Evolutionary conservation across 2,329 filamentous ascomycete genomes (phyloP), one percentile per base, ranked within the genome.

Genomic region (Periglandula ipomoeae): DNA sequence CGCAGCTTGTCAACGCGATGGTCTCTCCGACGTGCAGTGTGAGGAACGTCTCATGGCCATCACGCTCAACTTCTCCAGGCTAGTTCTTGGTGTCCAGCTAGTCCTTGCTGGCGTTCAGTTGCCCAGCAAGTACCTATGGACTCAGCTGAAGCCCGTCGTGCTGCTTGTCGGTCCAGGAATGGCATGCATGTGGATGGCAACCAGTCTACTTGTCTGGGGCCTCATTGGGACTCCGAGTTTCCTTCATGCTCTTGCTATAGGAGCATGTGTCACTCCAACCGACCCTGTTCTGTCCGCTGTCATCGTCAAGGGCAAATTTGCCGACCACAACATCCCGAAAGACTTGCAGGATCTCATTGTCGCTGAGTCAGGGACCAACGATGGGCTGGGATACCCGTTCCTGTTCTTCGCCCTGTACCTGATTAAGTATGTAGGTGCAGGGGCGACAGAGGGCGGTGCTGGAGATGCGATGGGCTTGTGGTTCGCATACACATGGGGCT

Each of bases 301-400:
- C 3, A 95, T 95, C 50, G 88, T 95, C 41, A 95, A 95, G 70
- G 89, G 89, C 27, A 90, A 87, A 58, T 96, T 95, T 61, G 90
- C 90, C 1, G 89, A 95, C 59, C 85, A 89, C 58, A 93, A 95
- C 61, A 84, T 95, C 17, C 89, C 90, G 0, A 83, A 82, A 50
- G 78, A 84, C 24, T 70, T 96, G 44, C 89, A 95, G 69, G 82
- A 85, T 54, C 87, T 89, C 56, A 87, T 89, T 59, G 77, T 86
- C 44, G 84, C 82, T 22, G 89, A 96, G 68, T 89, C 86, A 0
- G 90, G 89, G 2, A 86, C 88, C 1, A 95, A 95, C 59, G 89
- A 95, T 66, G 89, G 90, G 0, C 73, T 91, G 32, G 89, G 89
- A 0, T 95, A 95, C 58, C 89, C 89, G 0, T 95, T 95, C 58